These are phyloP conservation scores for Fusarium globosum DNA, from an alignment of 2,329 filamentous ascomycete species.

Conservation along the genomic window DNA sequence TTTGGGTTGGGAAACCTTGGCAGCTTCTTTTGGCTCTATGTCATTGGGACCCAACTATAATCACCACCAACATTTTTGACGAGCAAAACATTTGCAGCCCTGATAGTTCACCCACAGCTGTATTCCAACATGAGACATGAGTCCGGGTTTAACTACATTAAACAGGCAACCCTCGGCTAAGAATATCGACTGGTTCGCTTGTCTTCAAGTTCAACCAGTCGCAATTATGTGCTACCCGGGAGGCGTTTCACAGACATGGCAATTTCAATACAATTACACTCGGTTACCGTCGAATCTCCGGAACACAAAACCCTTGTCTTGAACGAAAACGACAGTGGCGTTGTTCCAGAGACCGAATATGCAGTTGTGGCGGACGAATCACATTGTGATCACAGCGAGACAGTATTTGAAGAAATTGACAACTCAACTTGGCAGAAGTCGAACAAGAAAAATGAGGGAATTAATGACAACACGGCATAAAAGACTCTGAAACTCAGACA, in stretches of 20 bases:
- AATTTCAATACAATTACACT: neutral
- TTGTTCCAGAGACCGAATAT: conserved; percentile 8
- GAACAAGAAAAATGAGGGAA: conserved; percentile 7
- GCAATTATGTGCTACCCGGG: conserved; percentile 32
- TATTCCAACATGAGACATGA: neutral
- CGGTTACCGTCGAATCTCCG: neutral
- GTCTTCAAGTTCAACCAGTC: conserved; percentile 27
- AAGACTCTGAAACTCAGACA: neutral
- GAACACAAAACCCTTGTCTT: neutral
- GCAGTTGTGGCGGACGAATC: neutral
- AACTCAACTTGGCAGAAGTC: neutral
- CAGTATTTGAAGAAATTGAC: neutral
- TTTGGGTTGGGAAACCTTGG: neutral
- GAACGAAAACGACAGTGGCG: neutral
- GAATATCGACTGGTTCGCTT: conserved; percentile 3
- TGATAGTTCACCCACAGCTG: neutral
- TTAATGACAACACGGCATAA: conserved; percentile 1
- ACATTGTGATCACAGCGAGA: neutral
- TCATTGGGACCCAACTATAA: too few relatives aligned
- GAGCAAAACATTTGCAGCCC: neutral
- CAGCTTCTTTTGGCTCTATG: neutral
- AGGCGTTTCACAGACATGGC: conserved; percentile 29
- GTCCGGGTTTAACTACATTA: neutral
- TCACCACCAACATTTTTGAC: too few relatives aligned
- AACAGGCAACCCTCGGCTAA: conserved; percentile 10